Conservation (phyloP, 208 protist species). For the Lotmaria passim region DNA sequence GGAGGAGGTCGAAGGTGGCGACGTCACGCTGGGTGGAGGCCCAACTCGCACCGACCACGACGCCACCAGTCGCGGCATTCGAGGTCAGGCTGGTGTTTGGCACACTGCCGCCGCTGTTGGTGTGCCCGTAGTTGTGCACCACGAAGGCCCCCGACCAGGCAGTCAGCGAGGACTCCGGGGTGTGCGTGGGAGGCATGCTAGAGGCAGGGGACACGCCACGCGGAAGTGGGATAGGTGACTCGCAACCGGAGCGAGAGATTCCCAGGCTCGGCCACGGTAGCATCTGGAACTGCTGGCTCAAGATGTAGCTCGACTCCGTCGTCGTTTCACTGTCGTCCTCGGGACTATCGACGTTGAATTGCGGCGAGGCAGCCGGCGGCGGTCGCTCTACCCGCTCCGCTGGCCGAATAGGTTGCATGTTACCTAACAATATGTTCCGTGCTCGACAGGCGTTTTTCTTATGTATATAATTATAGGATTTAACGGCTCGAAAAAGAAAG, state of each 20-base stretch:
- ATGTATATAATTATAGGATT: too few relatives aligned
- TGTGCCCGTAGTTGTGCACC: constrained; percentile 5
- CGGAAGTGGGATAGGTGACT: not conserved
- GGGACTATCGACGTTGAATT: constrained; percentile 2
- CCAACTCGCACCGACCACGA: constrained; percentile 1
- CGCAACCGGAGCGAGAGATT: not conserved
- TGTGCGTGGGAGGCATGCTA: constrained; percentile 13
- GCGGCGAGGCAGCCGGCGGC: constrained; percentile 1
- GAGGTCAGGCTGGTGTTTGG: too few relatives aligned
- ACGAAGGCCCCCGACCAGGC: constrained; percentile 31
- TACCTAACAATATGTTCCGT: too few relatives aligned
- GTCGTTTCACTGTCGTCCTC: constrained; percentile 25
- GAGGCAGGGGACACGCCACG: constrained; percentile 20
- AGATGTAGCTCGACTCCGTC: constrained; percentile 16
- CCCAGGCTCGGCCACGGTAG: constrained; percentile 26
- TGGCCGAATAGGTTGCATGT: constrained; percentile 29
- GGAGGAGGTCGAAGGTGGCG: constrained; percentile 13
- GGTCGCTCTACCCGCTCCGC: constrained; percentile 32
- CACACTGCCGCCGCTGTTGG: not conserved
- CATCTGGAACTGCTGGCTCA: constrained; percentile 25
- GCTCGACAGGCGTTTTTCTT: too few relatives aligned
- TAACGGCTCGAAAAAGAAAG: not conserved
- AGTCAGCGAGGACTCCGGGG: constrained; percentile 30
- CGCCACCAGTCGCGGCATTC: not conserved
- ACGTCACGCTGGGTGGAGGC: constrained; percentile 4